phyloP scores from a whole-genome alignment of 2,329 filamentous ascomycete species.

The Pestalotiopsis sp. region DNA sequence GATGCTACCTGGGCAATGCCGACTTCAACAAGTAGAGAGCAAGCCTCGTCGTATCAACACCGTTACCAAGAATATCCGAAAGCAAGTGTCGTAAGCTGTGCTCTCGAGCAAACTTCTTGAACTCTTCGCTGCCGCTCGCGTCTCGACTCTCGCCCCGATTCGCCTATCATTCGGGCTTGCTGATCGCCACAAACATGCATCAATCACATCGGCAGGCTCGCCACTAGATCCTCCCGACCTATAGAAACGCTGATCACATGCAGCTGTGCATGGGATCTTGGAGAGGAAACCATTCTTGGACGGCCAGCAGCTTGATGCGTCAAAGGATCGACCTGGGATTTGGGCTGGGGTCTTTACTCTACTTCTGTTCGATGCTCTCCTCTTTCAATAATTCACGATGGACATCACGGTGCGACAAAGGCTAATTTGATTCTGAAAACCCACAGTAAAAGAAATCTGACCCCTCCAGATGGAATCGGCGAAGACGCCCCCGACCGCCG shows the following conservation, averaged over 20 bases:
- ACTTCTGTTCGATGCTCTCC: neutral
- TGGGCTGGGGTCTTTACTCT: neutral
- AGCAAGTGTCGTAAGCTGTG: neutral
- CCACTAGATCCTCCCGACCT: neutral
- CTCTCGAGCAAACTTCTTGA: neutral
- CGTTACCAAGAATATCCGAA: neutral
- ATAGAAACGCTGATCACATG: constrained; percentile 11
- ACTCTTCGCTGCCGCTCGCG: neutral
- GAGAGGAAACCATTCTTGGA: neutral
- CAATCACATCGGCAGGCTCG: neutral
- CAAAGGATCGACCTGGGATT: neutral
- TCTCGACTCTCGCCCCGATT: neutral
- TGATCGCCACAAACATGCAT: neutral
- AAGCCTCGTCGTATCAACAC: too few species aligned
- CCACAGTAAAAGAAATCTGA: neutral
- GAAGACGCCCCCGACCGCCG: neutral
- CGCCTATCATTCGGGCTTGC: neutral
- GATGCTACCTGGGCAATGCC: too few species aligned
- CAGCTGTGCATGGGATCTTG: constrained; percentile 8
- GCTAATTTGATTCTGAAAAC: neutral
- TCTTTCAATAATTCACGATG: neutral
- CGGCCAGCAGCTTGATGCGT: neutral
- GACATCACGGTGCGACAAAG: neutral
- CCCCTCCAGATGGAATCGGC: neutral
- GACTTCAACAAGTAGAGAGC: too few species aligned